Evolutionary conservation across 352 stramenopile genomes (phyloP).

Genomic region (Pythium rishiriense): DNA sequence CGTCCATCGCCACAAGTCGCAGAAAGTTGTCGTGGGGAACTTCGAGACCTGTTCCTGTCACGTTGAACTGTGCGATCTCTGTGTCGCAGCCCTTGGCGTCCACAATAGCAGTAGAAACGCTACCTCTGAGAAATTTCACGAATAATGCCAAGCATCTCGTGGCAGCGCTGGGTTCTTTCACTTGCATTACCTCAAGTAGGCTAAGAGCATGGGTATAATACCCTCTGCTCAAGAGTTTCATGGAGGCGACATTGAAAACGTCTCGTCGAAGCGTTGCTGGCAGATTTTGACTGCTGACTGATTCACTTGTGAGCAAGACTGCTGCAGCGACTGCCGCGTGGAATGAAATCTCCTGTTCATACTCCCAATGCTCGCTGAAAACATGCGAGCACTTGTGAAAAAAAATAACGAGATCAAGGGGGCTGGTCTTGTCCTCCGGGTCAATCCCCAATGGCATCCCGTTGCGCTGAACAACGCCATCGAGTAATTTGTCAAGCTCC

Average conservation of each 20-base stretch:
- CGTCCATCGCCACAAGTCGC: slow-evolving; percentile 6
- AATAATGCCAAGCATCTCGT: slow-evolving; percentile 11
- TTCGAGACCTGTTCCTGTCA: slow-evolving; percentile 4
- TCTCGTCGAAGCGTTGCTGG: neutral
- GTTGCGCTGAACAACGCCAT: neutral
- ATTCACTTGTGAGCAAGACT: neutral
- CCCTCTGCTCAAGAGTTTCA: slow-evolving; percentile 11
- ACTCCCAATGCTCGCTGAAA: slow-evolving; percentile 14
- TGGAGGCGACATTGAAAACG: neutral
- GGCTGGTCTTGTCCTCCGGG: neutral
- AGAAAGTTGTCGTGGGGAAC: slow-evolving; percentile 15
- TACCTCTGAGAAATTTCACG: slow-evolving; percentile 8
- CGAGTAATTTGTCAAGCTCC: slow-evolving; percentile 3
- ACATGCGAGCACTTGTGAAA: neutral
- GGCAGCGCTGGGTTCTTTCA: neutral
- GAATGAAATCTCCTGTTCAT: slow-evolving; percentile 9
- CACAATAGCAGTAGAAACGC: slow-evolving; percentile 1
- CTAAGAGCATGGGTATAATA: slow-evolving; percentile 16
- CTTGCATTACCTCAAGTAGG: neutral
- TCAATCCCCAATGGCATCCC: neutral
- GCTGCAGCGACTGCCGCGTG: slow-evolving; percentile 8
- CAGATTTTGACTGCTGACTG: neutral
- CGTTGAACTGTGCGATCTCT: slow-evolving; percentile 5
- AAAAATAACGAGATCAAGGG: slow-evolving; percentile 1
- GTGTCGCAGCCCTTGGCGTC: neutral